Base-by-base conservation (phyloP, 2,329 filamentous ascomycete genomes). In the Cucurbitaria berberidis region DNA sequence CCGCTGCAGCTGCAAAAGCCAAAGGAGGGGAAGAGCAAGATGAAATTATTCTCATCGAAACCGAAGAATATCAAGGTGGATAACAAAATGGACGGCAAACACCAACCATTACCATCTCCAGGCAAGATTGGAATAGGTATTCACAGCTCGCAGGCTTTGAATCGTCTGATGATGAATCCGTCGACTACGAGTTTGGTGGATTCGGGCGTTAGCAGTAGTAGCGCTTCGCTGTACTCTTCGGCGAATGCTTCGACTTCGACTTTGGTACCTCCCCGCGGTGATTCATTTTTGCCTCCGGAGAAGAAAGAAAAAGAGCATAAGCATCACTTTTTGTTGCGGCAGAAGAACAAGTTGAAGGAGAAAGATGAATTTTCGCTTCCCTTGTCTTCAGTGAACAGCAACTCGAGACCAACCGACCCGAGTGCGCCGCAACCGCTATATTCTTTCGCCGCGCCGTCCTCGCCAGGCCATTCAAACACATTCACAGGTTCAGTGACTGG, bases 401-500 rank as follows among this genome's bases (percentile, higher is more conserved):
- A 90, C 66, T 92, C 89, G 1, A 84, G 84, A 61, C 88, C 89
- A 1, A 88, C 87, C 5, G 89, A 93, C 64, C 89, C 89, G 0
- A 87, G 80, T 66, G 89, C 89, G 3, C 89, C 90, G 0, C 88
- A 85, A 62, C 90, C 89, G 48, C 75, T 93, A 4, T 93, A 93
- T 77, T 91, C 86, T 57, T 93, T 93, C 74, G 89, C 86, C 51
- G 75, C 90, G 1, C 89, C 89, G 1, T 82, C 87, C 7, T 91
- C 88, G 55, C 89, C 90, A 1, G 87, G 84, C 0, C 85, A 87
- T 13, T 83, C 81, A 45, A 83, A 81, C 46, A 83, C 84, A 27
- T 96, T 98, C 71, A 82, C 87, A 32, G 96, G 95, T 76, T 89
- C 88, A 3, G 89, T 95, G 68, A 93, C 89, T 53, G 89, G 89